phyloP scores from a whole-genome alignment of 176 grass and related monocot species.

The Phoenix roebelenii region DNA sequence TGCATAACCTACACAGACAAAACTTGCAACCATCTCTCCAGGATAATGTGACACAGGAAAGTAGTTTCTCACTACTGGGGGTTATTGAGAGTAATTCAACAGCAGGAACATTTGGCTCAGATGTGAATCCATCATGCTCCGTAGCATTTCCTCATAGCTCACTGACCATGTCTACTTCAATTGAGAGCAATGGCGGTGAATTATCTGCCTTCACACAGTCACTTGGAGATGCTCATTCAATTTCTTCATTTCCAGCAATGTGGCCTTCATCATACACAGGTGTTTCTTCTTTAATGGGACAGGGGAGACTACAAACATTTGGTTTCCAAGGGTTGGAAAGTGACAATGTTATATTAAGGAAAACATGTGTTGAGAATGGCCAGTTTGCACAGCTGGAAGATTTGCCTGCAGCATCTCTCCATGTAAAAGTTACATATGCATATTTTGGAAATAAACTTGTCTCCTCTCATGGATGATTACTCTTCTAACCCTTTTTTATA shows the following conservation, averaged over 20 bases:
- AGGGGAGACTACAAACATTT: constrained; percentile 1
- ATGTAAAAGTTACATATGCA: neutral
- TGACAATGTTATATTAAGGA: constrained; percentile 3
- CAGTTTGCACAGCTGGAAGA: neutral
- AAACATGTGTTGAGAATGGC: neutral
- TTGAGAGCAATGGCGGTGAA: constrained; percentile 5
- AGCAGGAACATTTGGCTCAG: neutral
- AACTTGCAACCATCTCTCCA: neutral
- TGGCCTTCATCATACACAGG: constrained; percentile 2
- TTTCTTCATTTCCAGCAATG: constrained; percentile 3
- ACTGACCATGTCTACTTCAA: constrained; percentile 6
- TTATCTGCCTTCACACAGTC: constrained; percentile 8
- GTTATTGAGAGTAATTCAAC: neutral
- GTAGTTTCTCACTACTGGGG: neutral
- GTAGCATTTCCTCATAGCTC: neutral
- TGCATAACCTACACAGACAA: constrained; percentile 3
- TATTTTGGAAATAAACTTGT: neutral
- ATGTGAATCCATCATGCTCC: no score
- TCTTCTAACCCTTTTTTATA: no score
- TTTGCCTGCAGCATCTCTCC: neutral
- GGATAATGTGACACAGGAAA: neutral
- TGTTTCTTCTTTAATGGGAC: constrained; percentile 3
- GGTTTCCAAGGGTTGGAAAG: constrained; percentile 10
- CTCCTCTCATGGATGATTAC: no score
- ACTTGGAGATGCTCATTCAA: constrained; percentile 10